phyloP scores from a whole-genome alignment of 148 eudicot genomes.

The Salicornia ramosissima region DNA sequence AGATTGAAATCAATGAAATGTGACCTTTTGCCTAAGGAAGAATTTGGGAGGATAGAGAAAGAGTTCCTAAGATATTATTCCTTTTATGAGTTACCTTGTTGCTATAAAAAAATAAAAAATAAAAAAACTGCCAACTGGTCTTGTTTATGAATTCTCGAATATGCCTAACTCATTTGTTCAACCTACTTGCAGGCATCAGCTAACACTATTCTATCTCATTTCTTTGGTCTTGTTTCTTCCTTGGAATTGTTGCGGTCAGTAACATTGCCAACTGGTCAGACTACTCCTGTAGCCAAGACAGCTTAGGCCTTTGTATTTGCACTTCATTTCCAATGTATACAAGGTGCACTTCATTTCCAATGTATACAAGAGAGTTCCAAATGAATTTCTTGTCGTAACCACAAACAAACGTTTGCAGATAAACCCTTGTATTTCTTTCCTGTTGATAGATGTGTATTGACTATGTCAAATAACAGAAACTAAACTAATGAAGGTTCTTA shows the following conservation, averaged over 20 bases:
- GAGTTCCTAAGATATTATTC: no score
- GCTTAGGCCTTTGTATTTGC: slow-evolving; percentile 31
- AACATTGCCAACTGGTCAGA: slow-evolving; percentile 58
- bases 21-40: neutral
- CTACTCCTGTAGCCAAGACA: slow-evolving; percentile 47
- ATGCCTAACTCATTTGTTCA: slow-evolving; percentile 1
- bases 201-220: slow-evolving; percentile 82
- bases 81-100: no score
- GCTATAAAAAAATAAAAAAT: no score
- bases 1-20: neutral
- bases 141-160: neutral
- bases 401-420: neutral
- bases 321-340: slow-evolving; percentile 8
- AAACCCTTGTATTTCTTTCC: neutral
- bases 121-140: no score
- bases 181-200: slow-evolving; percentile 76
- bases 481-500: neutral
- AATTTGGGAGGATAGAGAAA: neutral
- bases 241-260: slow-evolving; percentile 86
- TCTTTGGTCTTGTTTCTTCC: slow-evolving; percentile 75
- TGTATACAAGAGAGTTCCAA: slow-evolving; percentile 1
- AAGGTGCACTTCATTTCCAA: slow-evolving; percentile 2
- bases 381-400: slow-evolving; percentile 9
- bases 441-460: slow-evolving; percentile 4
- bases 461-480: slow-evolving; percentile 11